Base-by-base conservation (phyloP, 2,329 filamentous ascomycete species). In the Hymenoscyphus fructigenus region DNA sequence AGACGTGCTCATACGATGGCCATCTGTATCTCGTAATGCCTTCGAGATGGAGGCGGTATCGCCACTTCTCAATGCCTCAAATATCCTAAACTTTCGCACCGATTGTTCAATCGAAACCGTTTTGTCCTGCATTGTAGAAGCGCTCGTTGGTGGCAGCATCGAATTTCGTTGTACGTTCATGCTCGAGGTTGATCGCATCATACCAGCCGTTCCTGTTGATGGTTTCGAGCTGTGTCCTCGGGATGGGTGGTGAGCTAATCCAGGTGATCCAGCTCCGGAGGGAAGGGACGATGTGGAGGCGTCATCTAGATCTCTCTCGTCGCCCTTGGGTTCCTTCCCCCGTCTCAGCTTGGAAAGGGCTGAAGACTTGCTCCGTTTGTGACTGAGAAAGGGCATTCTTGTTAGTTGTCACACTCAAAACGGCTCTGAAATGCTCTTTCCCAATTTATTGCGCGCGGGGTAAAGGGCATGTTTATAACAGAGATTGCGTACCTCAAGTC, bases 11-110 rank as follows among this genome's bases (percentile, higher is more conserved):
- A 65, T 81, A 78, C 50, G 64, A 29, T 59, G 68, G 12, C 66
- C 63, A 63, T 73, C 71, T 5, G 84, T 85, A 66, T 93, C 90
- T 66, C 89, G 85, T 69, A 97, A 91, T 1, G 91, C 91, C 76
- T 90, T 94, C 34, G 91, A 92, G 72, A 99, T 97, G 44, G 91
- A 91, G 15, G 89, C 89, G 0, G 92, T 96, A 76, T 99, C 94
- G 62, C 95, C 95, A 76, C 87, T 95, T 69, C 94, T 87, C 69
- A 99, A 82, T 53, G 93, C 91, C 79, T 98, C 95, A 75, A 98
- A 97, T 57, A 97, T 87, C 70, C 93, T 89, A 78, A 99, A 99
- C 70, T 96, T 93, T 75, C 91, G 88, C 61, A 99, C 92, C 0
- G 94, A 97, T 78, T 97, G 93, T 76, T 99, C 93, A 65, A 99